A percentile compares a stretch with the other conserved stretches of the same genome.
Conservation (phyloP, 148 eudicot species). For the Fagopyrum tataricum region DNA sequence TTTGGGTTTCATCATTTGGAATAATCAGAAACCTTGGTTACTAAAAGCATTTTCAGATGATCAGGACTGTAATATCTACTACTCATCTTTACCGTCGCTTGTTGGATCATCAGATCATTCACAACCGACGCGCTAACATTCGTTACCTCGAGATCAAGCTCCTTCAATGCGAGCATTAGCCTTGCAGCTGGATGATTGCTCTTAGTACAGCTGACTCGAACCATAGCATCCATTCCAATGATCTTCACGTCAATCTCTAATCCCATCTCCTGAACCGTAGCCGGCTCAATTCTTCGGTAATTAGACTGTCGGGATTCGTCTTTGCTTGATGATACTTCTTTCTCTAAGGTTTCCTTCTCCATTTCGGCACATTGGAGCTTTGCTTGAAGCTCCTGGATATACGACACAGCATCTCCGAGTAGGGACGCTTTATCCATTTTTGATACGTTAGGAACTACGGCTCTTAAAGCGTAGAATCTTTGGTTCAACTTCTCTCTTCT, state of each 20-base stretch:
- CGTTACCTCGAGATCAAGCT: constrained; percentile 64
- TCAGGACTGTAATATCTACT: constrained; percentile 58
- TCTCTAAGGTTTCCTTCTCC: constrained; percentile 43
- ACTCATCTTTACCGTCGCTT: constrained; percentile 75
- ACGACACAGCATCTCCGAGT: constrained; percentile 76
- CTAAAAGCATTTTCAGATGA: constrained; percentile 48
- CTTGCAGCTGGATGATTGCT: constrained; percentile 83
- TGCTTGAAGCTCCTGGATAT: constrained; percentile 62
- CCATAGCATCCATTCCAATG: constrained; percentile 86
- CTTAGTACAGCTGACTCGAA: constrained; percentile 57
- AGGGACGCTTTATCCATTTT: constrained; percentile 98
- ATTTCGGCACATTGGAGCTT: constrained; percentile 40
- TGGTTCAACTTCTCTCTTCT: constrained; percentile 93
- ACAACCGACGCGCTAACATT: constrained; percentile 84
- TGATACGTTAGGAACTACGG: constrained; percentile 90
- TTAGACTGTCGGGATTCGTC: not conserved
- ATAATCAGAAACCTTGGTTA: constrained; percentile 37
- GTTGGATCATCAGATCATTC: constrained; percentile 90
- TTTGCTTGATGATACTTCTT: constrained; percentile 27
- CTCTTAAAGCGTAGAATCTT: constrained; percentile 72
- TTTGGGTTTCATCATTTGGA: constrained; percentile 16
- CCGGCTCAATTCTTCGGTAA: not conserved
- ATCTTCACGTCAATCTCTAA: constrained; percentile 78
- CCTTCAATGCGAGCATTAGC: constrained; percentile 68
- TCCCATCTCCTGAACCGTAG: constrained; percentile 15